Percentiles rank a stretch among this genome's conserved stretches.
Conservation (phyloP, 2,329 filamentous ascomycete species). For the Aspergillus sp. region DNA sequence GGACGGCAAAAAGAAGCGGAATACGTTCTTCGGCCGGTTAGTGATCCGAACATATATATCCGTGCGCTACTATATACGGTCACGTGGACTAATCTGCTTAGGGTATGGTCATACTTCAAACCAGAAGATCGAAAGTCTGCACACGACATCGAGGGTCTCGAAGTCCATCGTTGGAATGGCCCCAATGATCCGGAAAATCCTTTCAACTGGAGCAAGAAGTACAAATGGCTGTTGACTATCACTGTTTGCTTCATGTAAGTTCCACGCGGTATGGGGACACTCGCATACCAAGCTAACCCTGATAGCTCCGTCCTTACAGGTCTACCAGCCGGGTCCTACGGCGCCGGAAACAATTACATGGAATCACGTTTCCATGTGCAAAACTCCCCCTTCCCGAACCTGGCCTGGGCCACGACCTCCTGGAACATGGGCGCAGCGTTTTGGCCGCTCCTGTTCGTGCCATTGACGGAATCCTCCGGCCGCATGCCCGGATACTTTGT, state of each 20-base stretch:
- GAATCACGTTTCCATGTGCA: slow-evolving; percentile 24
- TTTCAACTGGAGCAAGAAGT: slow-evolving; percentile 35
- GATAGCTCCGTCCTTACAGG: slow-evolving; percentile 34
- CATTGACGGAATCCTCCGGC: slow-evolving; percentile 35
- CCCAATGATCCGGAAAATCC: slow-evolving; percentile 25
- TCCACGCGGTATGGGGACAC: no score
- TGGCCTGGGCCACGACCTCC: slow-evolving; percentile 26
- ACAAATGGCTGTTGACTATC: slow-evolving; percentile 38
- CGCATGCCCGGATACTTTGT: slow-evolving; percentile 39
- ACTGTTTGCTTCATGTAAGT: slow-evolving; percentile 36
- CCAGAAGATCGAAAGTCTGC: neutral
- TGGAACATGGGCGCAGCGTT: slow-evolving; percentile 35
- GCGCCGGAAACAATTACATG: slow-evolving; percentile 26
- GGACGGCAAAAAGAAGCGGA: neutral
- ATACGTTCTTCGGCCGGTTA: neutral
- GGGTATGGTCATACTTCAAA: neutral
- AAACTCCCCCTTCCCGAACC: slow-evolving; percentile 26
- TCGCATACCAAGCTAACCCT: neutral
- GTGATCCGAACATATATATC: neutral
- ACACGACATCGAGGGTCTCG: slow-evolving; percentile 14
- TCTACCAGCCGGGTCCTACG: slow-evolving; percentile 35
- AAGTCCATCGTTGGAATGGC: slow-evolving; percentile 24
- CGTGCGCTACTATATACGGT: neutral
- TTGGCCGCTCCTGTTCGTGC: slow-evolving; percentile 31
- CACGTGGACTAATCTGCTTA: neutral